Evolutionary conservation across 108 stramenopile species (phyloP), one percentile per base, ranked within the genome.

Genomic region (Hondaea fermentalgiana): DNA sequence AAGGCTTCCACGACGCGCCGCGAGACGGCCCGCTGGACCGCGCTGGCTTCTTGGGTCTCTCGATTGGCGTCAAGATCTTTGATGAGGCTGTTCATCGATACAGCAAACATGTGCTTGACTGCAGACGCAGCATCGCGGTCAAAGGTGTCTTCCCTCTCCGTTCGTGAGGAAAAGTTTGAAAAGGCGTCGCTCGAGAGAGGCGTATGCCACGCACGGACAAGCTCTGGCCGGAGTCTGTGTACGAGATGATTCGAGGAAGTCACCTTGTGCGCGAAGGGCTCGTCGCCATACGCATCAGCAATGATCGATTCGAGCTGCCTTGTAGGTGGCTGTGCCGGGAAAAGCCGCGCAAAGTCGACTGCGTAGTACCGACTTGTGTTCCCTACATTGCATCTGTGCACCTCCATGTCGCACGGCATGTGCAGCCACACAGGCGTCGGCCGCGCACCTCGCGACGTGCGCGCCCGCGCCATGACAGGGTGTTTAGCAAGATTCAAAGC

Each of bases 351-450:
- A 83, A 83, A 83, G 23, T 83, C 76, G 51, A 83, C 76, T 6
- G 51, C 76, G 23, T 83, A 83, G 51, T 53, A 23, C 10, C 76
- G 45, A 12, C 19, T 45, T 6, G 6, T 17, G 51, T 53, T 45
- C 1, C 51, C 49, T 17, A 53, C 25, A 6, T 35, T 8, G 12
- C 45, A 47, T 21, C 76, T 21, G 28, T 83, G 76, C 8, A 83
- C 51, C 76, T 83, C 76, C 76, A 83, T 83, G 76, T 83, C 76
- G 51, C 76, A 83, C 3, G 76, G 76, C 45, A 83, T 83, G 51
- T 53, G 12, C 49, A 83, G 45, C 76, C 76, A 83, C 6, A 53
- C 49, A 23, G 64, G 64, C 8, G 14, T 23, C 28, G 44, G 17
- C 0, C 10, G 19, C 17, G 51, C 19, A 23, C 76, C 76, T 8